Percentiles rank a stretch among this genome's conserved stretches.
phyloP scores from a whole-genome alignment of 352 stramenopile genomes.

The Thalassiosira livingstoniorum region DNA sequence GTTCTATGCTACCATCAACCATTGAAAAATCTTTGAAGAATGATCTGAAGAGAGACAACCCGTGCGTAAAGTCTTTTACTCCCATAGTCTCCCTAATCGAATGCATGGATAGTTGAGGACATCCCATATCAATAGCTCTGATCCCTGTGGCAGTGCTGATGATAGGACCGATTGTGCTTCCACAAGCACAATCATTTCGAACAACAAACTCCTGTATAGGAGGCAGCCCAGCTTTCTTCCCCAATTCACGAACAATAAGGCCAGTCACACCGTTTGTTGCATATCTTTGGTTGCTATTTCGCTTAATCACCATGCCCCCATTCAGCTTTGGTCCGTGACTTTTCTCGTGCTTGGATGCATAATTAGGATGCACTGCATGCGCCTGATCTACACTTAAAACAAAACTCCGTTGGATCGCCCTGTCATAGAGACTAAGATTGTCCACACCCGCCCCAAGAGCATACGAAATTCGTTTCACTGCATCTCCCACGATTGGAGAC shows the following conservation, averaged over 20 bases:
- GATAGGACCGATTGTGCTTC: constrained; percentile 97
- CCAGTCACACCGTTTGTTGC: constrained; percentile 93
- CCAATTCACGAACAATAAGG: constrained; percentile 85
- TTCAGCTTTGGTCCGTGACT: constrained; percentile 93
- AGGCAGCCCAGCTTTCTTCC: constrained; percentile 83
- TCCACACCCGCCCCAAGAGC: constrained; percentile 57
- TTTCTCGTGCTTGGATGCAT: constrained; percentile 94
- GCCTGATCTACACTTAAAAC: constrained; percentile 91
- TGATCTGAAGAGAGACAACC: constrained; percentile 86
- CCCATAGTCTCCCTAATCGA: constrained; percentile 90
- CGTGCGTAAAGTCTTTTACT: constrained; percentile 78
- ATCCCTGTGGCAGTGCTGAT: constrained; percentile 95
- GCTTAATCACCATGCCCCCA: constrained; percentile 97
- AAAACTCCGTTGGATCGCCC: constrained; percentile 70
- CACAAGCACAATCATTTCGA: constrained; percentile 94
- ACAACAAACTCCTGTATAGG: constrained; percentile 96
- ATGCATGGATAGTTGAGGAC: constrained; percentile 98
- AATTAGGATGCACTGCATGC: constrained; percentile 98
- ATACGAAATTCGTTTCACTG: constrained; percentile 76
- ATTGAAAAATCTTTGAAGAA: constrained; percentile 93
- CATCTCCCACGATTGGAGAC: constrained; percentile 79
- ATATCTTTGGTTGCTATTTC: constrained; percentile 98
- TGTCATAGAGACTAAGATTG: constrained; percentile 45
- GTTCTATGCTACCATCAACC: constrained; percentile 83
- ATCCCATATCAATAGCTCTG: constrained; percentile 95